Evolutionary conservation across 192 early-diverging fungal species (phyloP).

Genomic region (Gigaspora rosea): DNA sequence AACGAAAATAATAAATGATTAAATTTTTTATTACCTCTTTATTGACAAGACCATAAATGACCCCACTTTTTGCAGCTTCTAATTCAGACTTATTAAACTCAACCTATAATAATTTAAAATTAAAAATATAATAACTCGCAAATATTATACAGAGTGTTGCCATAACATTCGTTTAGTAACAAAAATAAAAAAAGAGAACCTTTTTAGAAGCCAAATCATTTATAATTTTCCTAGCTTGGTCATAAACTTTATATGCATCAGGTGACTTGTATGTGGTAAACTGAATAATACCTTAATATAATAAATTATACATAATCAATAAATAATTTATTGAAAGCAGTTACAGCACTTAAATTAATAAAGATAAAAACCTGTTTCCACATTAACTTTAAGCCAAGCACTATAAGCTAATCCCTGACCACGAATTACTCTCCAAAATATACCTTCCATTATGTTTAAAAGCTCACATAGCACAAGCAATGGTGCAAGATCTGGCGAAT

Average conservation of each 20-base stretch:
- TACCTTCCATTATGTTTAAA: conserved; percentile 58
- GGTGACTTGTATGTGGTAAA: conserved; percentile 57
- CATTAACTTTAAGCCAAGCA: conserved; percentile 44
- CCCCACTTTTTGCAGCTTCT: conserved; percentile 61
- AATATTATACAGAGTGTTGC: not conserved
- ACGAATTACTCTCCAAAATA: conserved; percentile 65
- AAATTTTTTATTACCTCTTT: conserved; percentile 36
- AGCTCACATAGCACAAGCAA: conserved; percentile 57
- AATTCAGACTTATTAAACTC: conserved; percentile 49
- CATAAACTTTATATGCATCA: conserved; percentile 54
- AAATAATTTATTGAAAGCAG: not conserved
- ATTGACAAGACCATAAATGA: conserved; percentile 54
- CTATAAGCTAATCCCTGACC: conserved; percentile 61
- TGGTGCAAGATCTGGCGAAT: conserved; percentile 56
- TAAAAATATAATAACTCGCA: not conserved
- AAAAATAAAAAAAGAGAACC: conserved; percentile 25
- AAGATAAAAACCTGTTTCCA: conserved; percentile 43
- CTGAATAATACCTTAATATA: conserved; percentile 41
- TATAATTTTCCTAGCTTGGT: conserved; percentile 53
- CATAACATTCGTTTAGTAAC: not conserved
- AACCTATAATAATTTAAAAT: conserved; percentile 1
- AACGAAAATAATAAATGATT: not conserved
- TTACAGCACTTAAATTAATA: not conserved
- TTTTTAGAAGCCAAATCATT: conserved; percentile 50
- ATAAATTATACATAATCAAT: not conserved